Evolutionary conservation across 1,139 yeast genomes (phyloP).

Genomic region (Saccharomyces hybrid): DNA sequence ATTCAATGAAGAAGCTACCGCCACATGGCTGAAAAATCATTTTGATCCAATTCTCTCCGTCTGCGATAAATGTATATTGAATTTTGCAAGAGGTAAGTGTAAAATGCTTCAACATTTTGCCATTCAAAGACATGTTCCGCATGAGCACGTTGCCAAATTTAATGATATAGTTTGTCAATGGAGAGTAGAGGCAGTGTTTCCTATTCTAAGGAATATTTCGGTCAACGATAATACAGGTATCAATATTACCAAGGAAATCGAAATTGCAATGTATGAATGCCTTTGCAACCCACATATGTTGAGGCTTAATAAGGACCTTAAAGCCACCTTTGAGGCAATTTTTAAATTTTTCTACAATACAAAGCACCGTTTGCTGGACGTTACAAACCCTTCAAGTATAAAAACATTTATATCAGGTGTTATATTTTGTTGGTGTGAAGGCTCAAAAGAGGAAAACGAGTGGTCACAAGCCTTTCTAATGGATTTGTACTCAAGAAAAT

Average conservation of each 20-base stretch:
- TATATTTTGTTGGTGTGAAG: conserved; percentile 47
- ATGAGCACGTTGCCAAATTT: conserved; percentile 43
- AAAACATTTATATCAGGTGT: conserved; percentile 39
- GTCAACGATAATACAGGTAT: conserved; percentile 17
- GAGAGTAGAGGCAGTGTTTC: conserved; percentile 39
- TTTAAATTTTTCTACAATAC: conserved; percentile 26
- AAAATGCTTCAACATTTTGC: conserved; percentile 46
- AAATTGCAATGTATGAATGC: conserved; percentile 39
- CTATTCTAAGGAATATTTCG: conserved; percentile 29
- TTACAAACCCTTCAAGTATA: conserved; percentile 13
- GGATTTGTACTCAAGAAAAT: conserved; percentile 14
- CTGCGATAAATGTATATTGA: conserved; percentile 47
- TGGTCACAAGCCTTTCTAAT: conserved; percentile 41
- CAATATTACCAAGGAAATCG: conserved; percentile 24
- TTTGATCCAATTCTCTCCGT: conserved; percentile 36
- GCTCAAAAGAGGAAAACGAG: conserved; percentile 36
- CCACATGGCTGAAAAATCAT: conserved; percentile 37
- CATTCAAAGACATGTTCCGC: conserved; percentile 41
- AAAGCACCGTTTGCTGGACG: conserved; percentile 22
- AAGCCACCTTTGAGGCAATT: conserved; percentile 31
- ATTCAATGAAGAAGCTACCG: conserved; percentile 41
- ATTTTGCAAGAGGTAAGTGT: conserved; percentile 49
- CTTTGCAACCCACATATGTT: conserved; percentile 45
- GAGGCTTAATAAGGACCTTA: conserved; percentile 34
- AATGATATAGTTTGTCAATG: conserved; percentile 44